These are phyloP conservation scores for Trametes elegans DNA, from an alignment of 768 basidiomycete species.

Conservation along the genomic window DNA sequence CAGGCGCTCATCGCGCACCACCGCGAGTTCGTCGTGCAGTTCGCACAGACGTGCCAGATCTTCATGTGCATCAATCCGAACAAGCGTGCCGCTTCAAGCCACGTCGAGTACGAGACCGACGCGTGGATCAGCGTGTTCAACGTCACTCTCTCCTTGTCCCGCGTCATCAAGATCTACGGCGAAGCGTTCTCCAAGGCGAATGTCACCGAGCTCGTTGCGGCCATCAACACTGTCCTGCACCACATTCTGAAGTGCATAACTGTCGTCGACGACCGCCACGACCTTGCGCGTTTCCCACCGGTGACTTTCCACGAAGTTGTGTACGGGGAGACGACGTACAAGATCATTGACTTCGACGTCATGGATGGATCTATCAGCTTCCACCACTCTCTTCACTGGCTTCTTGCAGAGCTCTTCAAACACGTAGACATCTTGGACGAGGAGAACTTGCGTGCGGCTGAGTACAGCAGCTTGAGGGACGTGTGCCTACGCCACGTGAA, in stretches of 20 bases:
- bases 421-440: conserved; percentile 68
- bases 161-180: conserved; percentile 87
- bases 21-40: conserved; percentile 63
- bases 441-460: conserved; percentile 49
- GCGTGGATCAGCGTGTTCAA: conserved; percentile 97
- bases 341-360: conserved; percentile 77
- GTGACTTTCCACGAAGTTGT: conserved; percentile 62
- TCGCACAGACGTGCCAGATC: conserved; percentile 76
- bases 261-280: conserved; percentile 63
- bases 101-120: conserved; percentile 96
- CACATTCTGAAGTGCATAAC: conserved; percentile 74
- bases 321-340: conserved; percentile 59
- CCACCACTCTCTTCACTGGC: conserved; percentile 90
- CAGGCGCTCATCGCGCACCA: conserved; percentile 74
- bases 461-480: conserved; percentile 54
- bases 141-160: conserved; percentile 85
- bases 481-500: conserved; percentile 59
- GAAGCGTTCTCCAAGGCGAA: conserved; percentile 69
- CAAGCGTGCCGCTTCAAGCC: conserved; percentile 73
- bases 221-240: conserved; percentile 66
- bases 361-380: conserved; percentile 84
- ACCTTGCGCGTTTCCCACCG: conserved; percentile 60
- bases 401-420: conserved; percentile 86
- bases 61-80: conserved; percentile 96
- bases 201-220: conserved; percentile 56